A percentile compares a stretch with the other conserved stretches of the same genome.
phyloP scores from a whole-genome alignment of 306 rosid species.

The Castanospermum australe region DNA sequence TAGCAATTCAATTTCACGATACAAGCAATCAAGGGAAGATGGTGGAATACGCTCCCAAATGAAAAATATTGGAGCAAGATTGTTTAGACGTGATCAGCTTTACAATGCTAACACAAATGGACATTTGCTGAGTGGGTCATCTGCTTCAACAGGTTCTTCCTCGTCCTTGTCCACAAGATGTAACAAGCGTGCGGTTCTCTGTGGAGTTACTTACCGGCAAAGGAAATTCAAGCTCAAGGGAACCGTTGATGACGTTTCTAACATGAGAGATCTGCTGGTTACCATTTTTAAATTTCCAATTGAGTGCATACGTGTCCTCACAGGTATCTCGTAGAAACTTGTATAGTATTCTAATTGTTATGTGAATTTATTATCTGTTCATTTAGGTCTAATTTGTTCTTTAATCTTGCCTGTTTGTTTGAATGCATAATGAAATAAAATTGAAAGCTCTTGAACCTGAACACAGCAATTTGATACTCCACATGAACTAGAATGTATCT shows the following conservation, averaged over 20 bases:
- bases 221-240: constrained; percentile 55
- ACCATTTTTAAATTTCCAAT: constrained; percentile 30
- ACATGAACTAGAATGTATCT: background rate
- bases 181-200: constrained; percentile 65
- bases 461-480: background rate
- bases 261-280: constrained; percentile 50
- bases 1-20: background rate
- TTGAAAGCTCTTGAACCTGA: background rate
- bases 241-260: constrained; percentile 54
- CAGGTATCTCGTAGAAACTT: constrained; percentile 45
- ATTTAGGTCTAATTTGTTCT: background rate
- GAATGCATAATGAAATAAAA: background rate
- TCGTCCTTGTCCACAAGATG: background rate
- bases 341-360: background rate
- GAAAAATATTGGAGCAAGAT: background rate
- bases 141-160: background rate
- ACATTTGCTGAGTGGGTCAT: background rate
- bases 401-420: background rate
- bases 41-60: background rate
- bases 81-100: background rate
- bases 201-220: constrained; percentile 57
- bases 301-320: constrained; percentile 50
- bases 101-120: background rate
- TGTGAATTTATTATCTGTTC: background rate
- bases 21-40: background rate